Evolutionary conservation across 2,329 filamentous ascomycete genomes (phyloP).

Genomic region (Fusarium sp.): DNA sequence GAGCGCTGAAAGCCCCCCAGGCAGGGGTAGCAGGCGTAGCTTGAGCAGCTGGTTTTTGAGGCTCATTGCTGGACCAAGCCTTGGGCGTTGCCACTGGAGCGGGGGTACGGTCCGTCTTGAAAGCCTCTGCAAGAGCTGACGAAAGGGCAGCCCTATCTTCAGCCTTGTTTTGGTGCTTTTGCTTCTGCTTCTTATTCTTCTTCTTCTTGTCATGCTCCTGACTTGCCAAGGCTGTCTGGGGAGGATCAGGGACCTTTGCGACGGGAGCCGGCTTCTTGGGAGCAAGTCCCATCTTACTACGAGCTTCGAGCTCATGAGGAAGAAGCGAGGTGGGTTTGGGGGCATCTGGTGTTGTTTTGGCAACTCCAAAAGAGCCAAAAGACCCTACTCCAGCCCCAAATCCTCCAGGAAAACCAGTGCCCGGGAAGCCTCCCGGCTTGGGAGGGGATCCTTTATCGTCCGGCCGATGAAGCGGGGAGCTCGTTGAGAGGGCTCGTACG

Average conservation of each 20-base stretch:
- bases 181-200: not conserved
- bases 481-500: constrained; percentile 46
- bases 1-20: constrained; percentile 43
- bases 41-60: constrained; percentile 5
- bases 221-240: not conserved
- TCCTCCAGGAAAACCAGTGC: constrained; percentile 33
- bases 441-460: constrained; percentile 32
- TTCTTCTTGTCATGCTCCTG: constrained; percentile 15
- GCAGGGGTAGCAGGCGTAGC: not conserved
- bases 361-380: constrained; percentile 41
- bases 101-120: constrained; percentile 46
- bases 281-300: constrained; percentile 41
- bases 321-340: constrained; percentile 43
- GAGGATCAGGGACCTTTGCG: not conserved
- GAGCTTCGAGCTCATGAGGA: constrained; percentile 55
- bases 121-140: constrained; percentile 49
- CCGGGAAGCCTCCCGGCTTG: constrained; percentile 40
- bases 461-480: constrained; percentile 33
- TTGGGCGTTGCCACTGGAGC: constrained; percentile 41
- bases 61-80: constrained; percentile 39
- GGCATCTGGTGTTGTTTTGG: constrained; percentile 9
- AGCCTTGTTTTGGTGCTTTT: constrained; percentile 4
- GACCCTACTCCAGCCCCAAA: constrained; percentile 37
- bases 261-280: constrained; percentile 26
- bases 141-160: constrained; percentile 26